Evolutionary conservation across 2,329 filamentous ascomycete species (phyloP), one percentile per base, ranked within the genome.

Genomic region (Diplodia intermedia): DNA sequence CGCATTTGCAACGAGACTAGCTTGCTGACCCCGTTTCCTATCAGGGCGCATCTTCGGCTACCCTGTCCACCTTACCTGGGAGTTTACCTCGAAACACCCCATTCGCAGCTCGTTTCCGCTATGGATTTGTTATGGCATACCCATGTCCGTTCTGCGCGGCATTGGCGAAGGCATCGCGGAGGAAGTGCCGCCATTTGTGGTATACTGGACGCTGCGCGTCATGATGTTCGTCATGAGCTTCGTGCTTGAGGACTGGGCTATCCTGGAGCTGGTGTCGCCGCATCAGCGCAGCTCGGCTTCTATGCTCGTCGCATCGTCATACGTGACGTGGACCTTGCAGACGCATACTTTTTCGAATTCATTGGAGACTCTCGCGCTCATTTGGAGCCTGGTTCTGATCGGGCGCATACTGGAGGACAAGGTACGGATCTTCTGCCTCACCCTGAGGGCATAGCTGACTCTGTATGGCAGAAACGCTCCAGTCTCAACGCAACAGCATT

Each of bases 271-370:
- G 71, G 89, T 97, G 67, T 88, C 89, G 70, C 89, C 89, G 70
- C 89, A 89, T 71, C 75, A 76, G 50, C 53, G 69, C 82, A 87
- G 74, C 89, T 93, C 71, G 88, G 88, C 73, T 83, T 90, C 67
- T 92, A 84, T 96, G 55, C 85, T 99, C 68, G 91, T 97, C 69
- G 93, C 94, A 55, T 98, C 94, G 33, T 97, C 93, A 31, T 99
- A 98, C 81, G 94, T 97, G 73, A 99, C 95, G 57, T 99, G 95
- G 94, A 97, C 94, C 54, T 97, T 94, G 81, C 95, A 99, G 81
- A 95, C 93, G 20, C 95, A 99, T 80, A 98, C 95, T 14, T 98
- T 99, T 79, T 98, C 94, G 71, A 99, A 99, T 81, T 96, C 94
- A 70, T 87, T 98, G 72, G 95, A 99, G 82, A 98, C 95, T 2